These are phyloP conservation scores for Fusarium sp. DNA, from an alignment of 2,329 filamentous ascomycete species.

Conservation along the genomic window DNA sequence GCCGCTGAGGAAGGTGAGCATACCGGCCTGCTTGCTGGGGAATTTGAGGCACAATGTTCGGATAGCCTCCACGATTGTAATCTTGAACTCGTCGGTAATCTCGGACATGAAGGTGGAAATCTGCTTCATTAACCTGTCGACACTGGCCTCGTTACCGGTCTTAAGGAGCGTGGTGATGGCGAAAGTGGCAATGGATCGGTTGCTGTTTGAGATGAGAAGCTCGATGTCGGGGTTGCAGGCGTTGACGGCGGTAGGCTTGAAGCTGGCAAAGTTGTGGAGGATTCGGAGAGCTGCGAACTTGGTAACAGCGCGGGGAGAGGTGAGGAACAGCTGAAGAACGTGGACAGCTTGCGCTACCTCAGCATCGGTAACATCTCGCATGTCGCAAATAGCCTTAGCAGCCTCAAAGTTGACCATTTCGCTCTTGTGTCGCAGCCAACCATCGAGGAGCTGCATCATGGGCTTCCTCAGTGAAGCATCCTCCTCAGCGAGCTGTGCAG, in stretches of 20 bases:
- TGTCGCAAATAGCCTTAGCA: conserved; percentile 95
- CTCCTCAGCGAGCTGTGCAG: conserved; percentile 93
- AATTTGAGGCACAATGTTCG: conserved; percentile 97
- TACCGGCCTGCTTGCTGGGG: conserved; percentile 96
- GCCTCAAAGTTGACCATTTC: conserved; percentile 99
- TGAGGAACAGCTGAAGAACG: conserved; percentile 95
- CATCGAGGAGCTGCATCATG: conserved; percentile 97
- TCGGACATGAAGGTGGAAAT: conserved; percentile 98
- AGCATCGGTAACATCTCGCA: conserved; percentile 90
- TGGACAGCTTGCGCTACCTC: conserved; percentile 94
- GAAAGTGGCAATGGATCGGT: conserved; percentile 97
- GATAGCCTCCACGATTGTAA: conserved; percentile 99
- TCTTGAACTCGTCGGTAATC: conserved; percentile 99
- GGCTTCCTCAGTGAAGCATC: conserved; percentile 88
- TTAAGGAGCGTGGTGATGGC: conserved; percentile 98
- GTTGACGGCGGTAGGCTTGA: conserved; percentile 93
- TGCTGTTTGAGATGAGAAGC: conserved; percentile 94
- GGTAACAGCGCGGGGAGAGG: conserved; percentile 92
- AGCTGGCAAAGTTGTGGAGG: conserved; percentile 93
- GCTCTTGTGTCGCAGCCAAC: conserved; percentile 97
- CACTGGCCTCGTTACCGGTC: conserved; percentile 96
- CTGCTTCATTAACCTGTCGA: conserved; percentile 98
- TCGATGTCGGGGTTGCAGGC: conserved; percentile 98
- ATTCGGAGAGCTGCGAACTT: conserved; percentile 98
- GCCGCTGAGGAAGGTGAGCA: conserved; percentile 97